These are phyloP conservation scores for Ceratobasidium sp. DNA, from an alignment of 1,284 basidiomycete genomes.

Conservation along the genomic window DNA sequence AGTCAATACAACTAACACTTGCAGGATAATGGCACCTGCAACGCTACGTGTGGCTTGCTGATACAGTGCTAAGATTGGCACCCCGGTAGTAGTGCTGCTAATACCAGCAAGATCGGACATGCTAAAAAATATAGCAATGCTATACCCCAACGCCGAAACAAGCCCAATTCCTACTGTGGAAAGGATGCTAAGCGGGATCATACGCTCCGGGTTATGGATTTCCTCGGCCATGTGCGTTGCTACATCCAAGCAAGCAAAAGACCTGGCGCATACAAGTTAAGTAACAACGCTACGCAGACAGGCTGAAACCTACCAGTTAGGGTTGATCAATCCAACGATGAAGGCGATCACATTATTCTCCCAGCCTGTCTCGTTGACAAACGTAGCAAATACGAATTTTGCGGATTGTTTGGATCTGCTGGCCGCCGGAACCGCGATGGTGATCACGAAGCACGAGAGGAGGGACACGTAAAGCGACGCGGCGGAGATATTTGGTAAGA, in stretches of 20 bases:
- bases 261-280: conserved; percentile 23
- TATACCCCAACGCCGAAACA: conserved; percentile 23
- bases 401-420: conserved; percentile 29
- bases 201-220: conserved; percentile 37
- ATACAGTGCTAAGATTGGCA: conserved; percentile 40
- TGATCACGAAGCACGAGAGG: conserved; percentile 10
- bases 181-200: conserved; percentile 37
- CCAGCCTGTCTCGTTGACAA: conserved; percentile 41
- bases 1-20: conserved; percentile 22
- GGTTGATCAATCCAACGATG: conserved; percentile 34
- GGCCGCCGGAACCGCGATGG: conserved; percentile 31
- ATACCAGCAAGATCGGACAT: conserved; percentile 19
- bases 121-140: conserved; percentile 39
- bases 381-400: conserved; percentile 39
- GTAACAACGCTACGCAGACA: neutral
- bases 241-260: conserved; percentile 33
- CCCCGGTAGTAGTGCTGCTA: conserved; percentile 7
- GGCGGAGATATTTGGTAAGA: conserved; percentile 23
- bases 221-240: conserved; percentile 42
- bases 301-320: conserved; percentile 14
- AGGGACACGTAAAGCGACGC: conserved; percentile 16
- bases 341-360: conserved; percentile 41
- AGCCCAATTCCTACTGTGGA: conserved; percentile 28
- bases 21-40: conserved; percentile 20
- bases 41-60: conserved; percentile 31